Conservation (phyloP, 192 early-diverging fungal species). For the Entomortierella beljakovae region DNA sequence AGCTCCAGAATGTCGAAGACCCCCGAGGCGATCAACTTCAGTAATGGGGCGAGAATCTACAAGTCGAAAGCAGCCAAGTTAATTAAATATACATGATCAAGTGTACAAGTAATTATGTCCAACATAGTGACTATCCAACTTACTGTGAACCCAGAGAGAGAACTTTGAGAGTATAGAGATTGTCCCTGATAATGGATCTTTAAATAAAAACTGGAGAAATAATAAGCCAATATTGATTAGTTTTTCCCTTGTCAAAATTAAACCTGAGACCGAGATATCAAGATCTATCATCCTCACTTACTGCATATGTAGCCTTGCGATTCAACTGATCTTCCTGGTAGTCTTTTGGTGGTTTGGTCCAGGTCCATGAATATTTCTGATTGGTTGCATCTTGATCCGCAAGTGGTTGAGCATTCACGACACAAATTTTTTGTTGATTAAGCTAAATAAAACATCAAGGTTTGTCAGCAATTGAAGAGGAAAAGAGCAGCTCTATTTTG, state of each 20-base stretch:
- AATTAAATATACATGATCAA: too few relatives aligned
- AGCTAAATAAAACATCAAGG: constrained; percentile 9
- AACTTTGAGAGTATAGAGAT: constrained; percentile 26
- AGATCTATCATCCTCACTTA: constrained; percentile 13
- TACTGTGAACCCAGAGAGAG: constrained; percentile 41
- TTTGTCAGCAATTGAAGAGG: not conserved
- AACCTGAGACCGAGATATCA: too few relatives aligned
- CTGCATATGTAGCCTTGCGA: constrained; percentile 38
- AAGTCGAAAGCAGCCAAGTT: not conserved
- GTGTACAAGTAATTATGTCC: not conserved
- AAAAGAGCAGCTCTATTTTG: not conserved
- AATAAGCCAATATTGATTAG: too few relatives aligned
- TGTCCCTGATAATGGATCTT: constrained; percentile 9
- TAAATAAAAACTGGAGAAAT: constrained; percentile 14
- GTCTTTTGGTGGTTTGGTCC: constrained; percentile 17
- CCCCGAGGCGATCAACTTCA: constrained; percentile 1
- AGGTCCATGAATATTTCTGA: constrained; percentile 14
- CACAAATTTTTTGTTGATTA: constrained; percentile 14
- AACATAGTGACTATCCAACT: not conserved
- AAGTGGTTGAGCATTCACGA: not conserved
- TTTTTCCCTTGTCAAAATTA: too few relatives aligned
- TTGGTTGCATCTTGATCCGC: not conserved
- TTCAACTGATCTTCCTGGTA: constrained; percentile 6
- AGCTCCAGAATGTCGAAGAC: not conserved
- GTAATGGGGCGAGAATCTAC: not conserved